Base-by-base conservation (phyloP, 352 stramenopile genomes). In the Globisporangium acanthophoron region DNA sequence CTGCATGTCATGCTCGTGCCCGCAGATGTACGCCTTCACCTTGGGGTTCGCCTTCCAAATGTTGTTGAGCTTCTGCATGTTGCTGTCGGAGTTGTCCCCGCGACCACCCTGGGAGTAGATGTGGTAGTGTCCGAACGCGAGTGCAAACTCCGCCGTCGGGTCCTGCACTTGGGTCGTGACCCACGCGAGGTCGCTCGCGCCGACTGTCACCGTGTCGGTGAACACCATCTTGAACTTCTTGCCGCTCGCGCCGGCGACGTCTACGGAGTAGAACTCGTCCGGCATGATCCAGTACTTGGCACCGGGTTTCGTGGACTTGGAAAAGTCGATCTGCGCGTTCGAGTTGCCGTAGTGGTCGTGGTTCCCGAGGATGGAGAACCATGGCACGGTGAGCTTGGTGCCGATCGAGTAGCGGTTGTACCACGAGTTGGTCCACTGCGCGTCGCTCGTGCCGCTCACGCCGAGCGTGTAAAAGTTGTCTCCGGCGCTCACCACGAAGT, bases 1-100 rank as follows among this genome's bases (percentile, higher is more conserved):
- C 63, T 77, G 69, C 66, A 77, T 72, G 60, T 77, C 69, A 56
- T 77, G 69, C 58, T 77, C 66, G 66, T 76, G 69, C 50, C 69
- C 69, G 49, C 65, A 72, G 49, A 76, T 51, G 54, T 76, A 76
- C 47, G 56, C 64, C 59, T 70, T 73, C 52, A 73, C 69, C 50
- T 64, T 70, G 15, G 58, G 9, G 20, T 39, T 66, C 15, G 46
- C 52, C 57, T 73, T 55, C 43, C 71, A 58, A 29, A 73, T 45
- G 8, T 53, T 46, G 24, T 61, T 54, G 33, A 73, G 59, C 55
- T 65, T 51, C 33, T 70, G 37, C 64, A 76, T 73, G 13, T 55
- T 45, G 16, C 54, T 56, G 44, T 61, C 58, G 43, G 58, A 64
- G 57, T 76, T 73, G 52, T 76, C 69, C 16, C 65, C 65, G 24